Conservation (phyloP, 805 yeast genomes). For the Yarrowia osloensis region DNA sequence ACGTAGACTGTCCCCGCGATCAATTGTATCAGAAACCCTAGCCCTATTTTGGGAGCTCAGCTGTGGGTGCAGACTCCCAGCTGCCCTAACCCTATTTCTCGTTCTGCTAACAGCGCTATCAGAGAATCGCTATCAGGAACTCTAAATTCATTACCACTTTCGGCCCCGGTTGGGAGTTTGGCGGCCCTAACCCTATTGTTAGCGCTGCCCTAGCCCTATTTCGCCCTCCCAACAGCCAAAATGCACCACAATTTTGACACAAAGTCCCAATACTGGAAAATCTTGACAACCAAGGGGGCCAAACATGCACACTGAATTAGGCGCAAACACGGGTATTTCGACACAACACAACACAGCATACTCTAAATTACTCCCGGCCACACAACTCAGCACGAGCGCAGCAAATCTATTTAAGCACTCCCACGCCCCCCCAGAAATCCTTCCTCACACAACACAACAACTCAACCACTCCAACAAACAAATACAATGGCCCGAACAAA, state of each 20-base stretch:
- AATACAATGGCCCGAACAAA: conserved; percentile 77
- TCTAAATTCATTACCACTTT: conserved; percentile 13
- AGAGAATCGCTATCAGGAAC: conserved; percentile 5
- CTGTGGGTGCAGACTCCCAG: background rate
- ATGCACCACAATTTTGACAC: conserved; percentile 13
- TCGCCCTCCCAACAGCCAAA: conserved; percentile 27
- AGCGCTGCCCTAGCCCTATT: conserved; percentile 20
- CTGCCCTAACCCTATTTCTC: conserved; percentile 7
- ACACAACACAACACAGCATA: conserved; percentile 13
- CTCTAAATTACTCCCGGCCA: conserved; percentile 12
- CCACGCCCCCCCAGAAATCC: conserved; percentile 94
- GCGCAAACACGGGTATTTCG: conserved; percentile 29
- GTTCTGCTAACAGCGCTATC: background rate
- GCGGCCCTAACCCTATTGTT: background rate
- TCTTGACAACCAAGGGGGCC: conserved; percentile 25
- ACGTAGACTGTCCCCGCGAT: background rate
- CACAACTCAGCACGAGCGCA: conserved; percentile 34
- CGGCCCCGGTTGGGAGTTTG: background rate
- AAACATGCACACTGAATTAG: conserved; percentile 19
- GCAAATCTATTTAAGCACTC: conserved; percentile 57
- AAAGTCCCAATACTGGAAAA: conserved; percentile 22
- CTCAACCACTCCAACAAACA: conserved; percentile 24
- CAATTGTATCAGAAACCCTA: background rate
- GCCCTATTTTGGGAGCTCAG: conserved; percentile 10
- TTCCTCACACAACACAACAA: conserved; percentile 35